Evolutionary conservation across 2,329 filamentous ascomycete genomes (phyloP).

Genomic region (Torrubiella hemipterigena): DNA sequence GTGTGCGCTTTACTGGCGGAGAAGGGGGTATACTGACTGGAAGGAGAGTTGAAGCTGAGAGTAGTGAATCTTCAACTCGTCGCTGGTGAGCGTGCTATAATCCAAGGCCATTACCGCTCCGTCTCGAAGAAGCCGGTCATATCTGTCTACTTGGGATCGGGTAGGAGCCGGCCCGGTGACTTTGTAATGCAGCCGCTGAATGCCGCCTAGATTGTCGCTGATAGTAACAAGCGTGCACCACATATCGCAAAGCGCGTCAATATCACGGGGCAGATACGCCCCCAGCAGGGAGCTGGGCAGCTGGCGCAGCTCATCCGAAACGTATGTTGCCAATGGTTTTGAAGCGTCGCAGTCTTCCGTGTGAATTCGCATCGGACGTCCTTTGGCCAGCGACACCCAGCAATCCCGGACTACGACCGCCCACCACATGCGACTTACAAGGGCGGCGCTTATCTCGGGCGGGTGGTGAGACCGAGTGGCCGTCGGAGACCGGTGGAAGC

Average conservation of each 20-base stretch:
- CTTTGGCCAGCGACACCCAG: conserved; percentile 4
- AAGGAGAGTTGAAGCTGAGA: too few species aligned
- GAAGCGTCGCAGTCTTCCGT: conserved; percentile 1
- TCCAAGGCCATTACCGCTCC: too few species aligned
- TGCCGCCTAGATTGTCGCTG: conserved; percentile 1
- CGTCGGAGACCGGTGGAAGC: background rate
- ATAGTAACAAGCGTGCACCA: conserved; percentile 2
- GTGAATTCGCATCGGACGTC: conserved; percentile 4
- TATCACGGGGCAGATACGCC: background rate
- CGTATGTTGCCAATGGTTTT: too few species aligned
- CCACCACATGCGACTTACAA: conserved; percentile 4
- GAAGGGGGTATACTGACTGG: too few species aligned
- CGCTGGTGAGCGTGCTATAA: too few species aligned
- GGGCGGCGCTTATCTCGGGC: too few species aligned
- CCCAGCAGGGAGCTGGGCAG: too few species aligned
- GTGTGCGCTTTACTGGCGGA: too few species aligned
- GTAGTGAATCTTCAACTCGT: too few species aligned
- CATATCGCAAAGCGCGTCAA: background rate
- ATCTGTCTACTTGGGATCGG: background rate
- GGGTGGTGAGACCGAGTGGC: background rate
- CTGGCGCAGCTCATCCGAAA: too few species aligned
- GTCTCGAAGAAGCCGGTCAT: too few species aligned
- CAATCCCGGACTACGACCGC: conserved; percentile 2
- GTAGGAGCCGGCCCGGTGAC: conserved; percentile 1
- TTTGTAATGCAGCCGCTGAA: conserved; percentile 1